Evolutionary conservation across 2,329 filamentous ascomycete genomes (phyloP), one percentile per base, ranked within the genome.

Genomic region (Ophiostoma sp.): DNA sequence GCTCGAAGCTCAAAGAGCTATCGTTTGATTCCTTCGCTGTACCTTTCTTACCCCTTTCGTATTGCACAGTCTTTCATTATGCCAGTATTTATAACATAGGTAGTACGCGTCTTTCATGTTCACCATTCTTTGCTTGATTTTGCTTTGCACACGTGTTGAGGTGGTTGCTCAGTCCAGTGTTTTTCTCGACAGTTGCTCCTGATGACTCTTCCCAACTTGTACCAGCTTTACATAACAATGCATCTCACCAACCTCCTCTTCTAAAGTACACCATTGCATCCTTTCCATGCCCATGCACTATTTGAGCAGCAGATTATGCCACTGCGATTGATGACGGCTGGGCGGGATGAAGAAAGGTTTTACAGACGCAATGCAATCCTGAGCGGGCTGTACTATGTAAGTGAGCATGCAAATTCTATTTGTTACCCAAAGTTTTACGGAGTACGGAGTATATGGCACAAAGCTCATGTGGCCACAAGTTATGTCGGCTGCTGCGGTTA

Each of bases 401-500:
- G 48, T 52, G 48, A 52, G 48, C 17, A 57, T 57, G 23, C 52
- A 57, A 10, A n/a, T 57, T 57, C 52, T 57, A 57, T 57, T 57
- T 27, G 52, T n/a, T 27, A 57, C 27, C 52, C 52, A 27, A 57
- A 17, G 7, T 31, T 27, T 15, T n/a, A n/a, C n/a, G n/a, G n/a
- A n/a, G n/a, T n/a, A n/a, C n/a, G n/a, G n/a, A n/a, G n/a, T n/a
- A n/a, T n/a, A n/a, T n/a, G n/a, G n/a, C n/a, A 48, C 20, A 48
- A 20, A 48, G 13, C 5, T 48, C 44, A 20, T 48, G 44, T 48
- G 44, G 17, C 44, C 44, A 20, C 5, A 48, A 48, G 17, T 20
- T 48, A 20, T 57, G 52, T 57, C 52, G 52, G 52, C 23, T 57
- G 52, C 17, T 57, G 52, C n/a, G 52, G 52, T 57, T 27, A 57